Evolutionary conservation across 805 yeast genomes (phyloP), one percentile per base, ranked within the genome.

Genomic region (Zygoascus bituminiphila): DNA sequence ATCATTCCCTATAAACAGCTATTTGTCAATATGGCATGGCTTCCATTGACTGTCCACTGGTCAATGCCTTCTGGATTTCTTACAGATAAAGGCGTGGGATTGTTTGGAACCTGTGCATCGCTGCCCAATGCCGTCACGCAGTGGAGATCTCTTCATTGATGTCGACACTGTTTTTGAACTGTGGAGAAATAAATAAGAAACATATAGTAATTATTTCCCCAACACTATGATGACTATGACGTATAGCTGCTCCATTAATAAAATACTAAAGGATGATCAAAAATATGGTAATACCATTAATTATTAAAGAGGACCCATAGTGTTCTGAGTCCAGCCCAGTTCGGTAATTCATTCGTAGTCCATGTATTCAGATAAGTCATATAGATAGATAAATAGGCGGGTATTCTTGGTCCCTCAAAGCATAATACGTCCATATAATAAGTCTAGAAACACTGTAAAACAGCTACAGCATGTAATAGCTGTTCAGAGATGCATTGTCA

Each of bases 21-120:
- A 19, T 46, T 63, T 14, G 63, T 64, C 49, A 67, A 69, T 50
- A 50, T 63, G n/a, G 66, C 69, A 17, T 71, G 70, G 62, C 58
- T 67, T 35, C 74, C 74, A 4, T 55, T 70, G 42, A 65, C 74
- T 2, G 54, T 66, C 37, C 74, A 70, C 55, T 70, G 74, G 74
- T 66, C 72, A 2, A 52, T 64, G 9, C 60, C 62, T 45, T 50
- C 45, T 2, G 74, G 74, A 1, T 50, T 63, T 20, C 49, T 67
- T 21, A 48, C 47, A 22, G 63, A 64, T 21, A 50, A 55, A 33
- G 50, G 52, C 24, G 73, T 70, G 5, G 74, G 74, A 1, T 37
- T 62, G 23, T 51, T 70, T 24, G 74, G 74, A 1, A 54, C 71
- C 1, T 36, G 60, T 20, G 73, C 72, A 4, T 61, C 57, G 1